Base-by-base conservation (phyloP, 441 rosid species). In the Gossypium davidsonii region DNA sequence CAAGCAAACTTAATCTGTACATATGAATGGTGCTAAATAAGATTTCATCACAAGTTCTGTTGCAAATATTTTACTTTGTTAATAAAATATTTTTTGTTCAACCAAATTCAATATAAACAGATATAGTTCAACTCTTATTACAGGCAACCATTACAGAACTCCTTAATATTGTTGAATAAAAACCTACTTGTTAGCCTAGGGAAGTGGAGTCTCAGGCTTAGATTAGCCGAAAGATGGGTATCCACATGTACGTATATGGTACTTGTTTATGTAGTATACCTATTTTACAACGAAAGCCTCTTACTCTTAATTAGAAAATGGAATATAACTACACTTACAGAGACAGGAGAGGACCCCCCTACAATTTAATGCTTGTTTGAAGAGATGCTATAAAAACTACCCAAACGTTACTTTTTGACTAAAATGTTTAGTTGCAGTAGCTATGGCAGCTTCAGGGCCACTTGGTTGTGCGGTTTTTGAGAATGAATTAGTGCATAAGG, bases 401-500 rank as follows among this genome's bases (percentile, higher is more conserved):
- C 81, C 64, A 26, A 78, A 74, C 5, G 17, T 66, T 12, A 83
- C 65, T 69, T 81, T 85, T 42, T 76, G 81, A 52, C 69, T 78
- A 74, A 83, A 85, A 62, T 83, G 87, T 66, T 78, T 85, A n/a
- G 83, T 63, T n/a, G 83, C 85, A 21, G 71, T 66, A 9, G 44
- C 71, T 10, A 79, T 53, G 2, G 70, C 67, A 1, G 66, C 78
- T 51, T 78, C 84, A 14, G 81, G 59, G 21, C 21, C 61, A 12
- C 21, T 6, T n/a, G 69, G 58, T 10, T 42, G 21, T 0, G 14
- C 39, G 31, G 49, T 11, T n/a, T 17, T 61, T 46, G 70, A n/a
- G 61, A 23, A 28, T 53, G 68, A 28, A n/a, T 9, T 6, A 26
- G 70, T 9, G 70, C 63, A 70, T 6, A 28, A 67, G 2, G 67